Evolutionary conservation across 306 rosid species (phyloP).

Genomic region (Lathyrus oleraceus): DNA sequence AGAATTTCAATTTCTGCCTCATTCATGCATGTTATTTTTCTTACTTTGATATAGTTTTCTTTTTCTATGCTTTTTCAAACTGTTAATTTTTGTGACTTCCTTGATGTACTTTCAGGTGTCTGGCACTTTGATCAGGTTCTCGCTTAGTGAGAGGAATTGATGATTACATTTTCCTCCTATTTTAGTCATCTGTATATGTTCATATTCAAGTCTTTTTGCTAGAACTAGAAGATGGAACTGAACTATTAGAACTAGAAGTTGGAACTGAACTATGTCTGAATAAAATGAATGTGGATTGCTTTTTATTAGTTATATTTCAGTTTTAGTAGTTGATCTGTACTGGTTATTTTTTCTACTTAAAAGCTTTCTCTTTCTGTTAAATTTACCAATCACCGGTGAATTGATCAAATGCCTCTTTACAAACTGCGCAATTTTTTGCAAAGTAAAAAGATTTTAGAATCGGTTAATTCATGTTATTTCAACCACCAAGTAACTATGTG

Average conservation of each 20-base stretch:
- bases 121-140: constrained; percentile 97
- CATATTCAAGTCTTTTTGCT: background rate
- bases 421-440: background rate
- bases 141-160: constrained; percentile 48
- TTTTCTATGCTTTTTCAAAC: background rate
- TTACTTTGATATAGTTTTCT: background rate
- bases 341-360: background rate
- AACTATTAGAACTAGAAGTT: background rate
- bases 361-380: background rate
- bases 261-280: background rate
- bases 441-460: background rate
- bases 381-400: background rate
- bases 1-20: constrained; percentile 19
- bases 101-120: constrained; percentile 60
- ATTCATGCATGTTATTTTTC: background rate
- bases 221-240: constrained; percentile 5
- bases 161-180: background rate
- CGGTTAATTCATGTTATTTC: background rate
- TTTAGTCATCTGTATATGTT: constrained; percentile 16
- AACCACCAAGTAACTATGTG: too few species aligned
- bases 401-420: background rate
- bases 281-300: constrained; percentile 23
- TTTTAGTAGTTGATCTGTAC: background rate
- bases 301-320: constrained; percentile 1
- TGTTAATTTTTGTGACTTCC: constrained; percentile 2